Percentiles rank a stretch among this genome's conserved stretches.
phyloP scores from a whole-genome alignment of 1,139 yeast genomes.

The Candida sojae region DNA sequence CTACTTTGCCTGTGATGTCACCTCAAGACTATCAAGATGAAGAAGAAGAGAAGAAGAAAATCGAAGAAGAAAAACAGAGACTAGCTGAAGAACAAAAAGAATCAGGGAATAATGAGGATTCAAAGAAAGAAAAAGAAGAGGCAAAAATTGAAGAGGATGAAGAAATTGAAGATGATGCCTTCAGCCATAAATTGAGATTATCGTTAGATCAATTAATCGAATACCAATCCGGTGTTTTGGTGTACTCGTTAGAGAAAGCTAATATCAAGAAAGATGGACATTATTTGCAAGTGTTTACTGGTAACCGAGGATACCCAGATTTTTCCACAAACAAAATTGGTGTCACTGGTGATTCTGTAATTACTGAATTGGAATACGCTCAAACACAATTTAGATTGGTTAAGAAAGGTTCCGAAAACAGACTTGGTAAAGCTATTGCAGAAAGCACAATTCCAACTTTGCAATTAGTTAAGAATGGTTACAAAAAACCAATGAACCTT shows the following conservation, averaged over 20 bases:
- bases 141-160: slow-evolving; percentile 38
- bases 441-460: slow-evolving; percentile 68
- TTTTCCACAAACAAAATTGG: slow-evolving; percentile 52
- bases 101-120: slow-evolving; percentile 11
- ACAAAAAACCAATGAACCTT: slow-evolving; percentile 52
- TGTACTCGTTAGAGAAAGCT: slow-evolving; percentile 64
- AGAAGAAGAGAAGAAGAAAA: slow-evolving; percentile 39
- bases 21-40: slow-evolving; percentile 67
- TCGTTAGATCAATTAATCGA: slow-evolving; percentile 62
- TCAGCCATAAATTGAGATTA: slow-evolving; percentile 52
- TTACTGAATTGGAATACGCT: slow-evolving; percentile 80
- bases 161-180: slow-evolving; percentile 37
- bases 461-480: slow-evolving; percentile 68
- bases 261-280: slow-evolving; percentile 52
- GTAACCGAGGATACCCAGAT: slow-evolving; percentile 66
- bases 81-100: slow-evolving; percentile 29
- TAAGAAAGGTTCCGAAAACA: slow-evolving; percentile 52
- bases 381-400: slow-evolving; percentile 61
- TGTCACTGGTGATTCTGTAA: slow-evolving; percentile 67
- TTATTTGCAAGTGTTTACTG: slow-evolving; percentile 74
- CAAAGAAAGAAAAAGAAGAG: slow-evolving; percentile 21
- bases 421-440: slow-evolving; percentile 60
- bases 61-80: slow-evolving; percentile 31
- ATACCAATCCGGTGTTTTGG: slow-evolving; percentile 75
- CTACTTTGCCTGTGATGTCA: slow-evolving; percentile 73